Percentiles rank a stretch among this genome's conserved stretches.
Conservation (phyloP, 1,139 yeast species). For the Suhomyces bribrorum region DNA sequence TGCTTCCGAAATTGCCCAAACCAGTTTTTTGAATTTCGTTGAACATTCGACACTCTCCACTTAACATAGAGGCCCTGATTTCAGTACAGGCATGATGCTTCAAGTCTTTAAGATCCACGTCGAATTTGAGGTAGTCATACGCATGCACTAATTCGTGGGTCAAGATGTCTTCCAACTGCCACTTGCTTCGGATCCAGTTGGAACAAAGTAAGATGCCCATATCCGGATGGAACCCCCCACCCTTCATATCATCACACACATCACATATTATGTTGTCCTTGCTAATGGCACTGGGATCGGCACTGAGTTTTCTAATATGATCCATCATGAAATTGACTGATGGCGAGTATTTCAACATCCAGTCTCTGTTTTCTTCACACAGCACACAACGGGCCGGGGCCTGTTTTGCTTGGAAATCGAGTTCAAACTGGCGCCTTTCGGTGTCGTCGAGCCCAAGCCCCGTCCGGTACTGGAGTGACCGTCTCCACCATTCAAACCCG, state of each 20-base stretch:
- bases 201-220: constrained; percentile 85
- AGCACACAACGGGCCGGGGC: constrained; percentile 54
- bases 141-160: constrained; percentile 94
- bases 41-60: constrained; percentile 94
- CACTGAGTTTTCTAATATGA: constrained; percentile 62
- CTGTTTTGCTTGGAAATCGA: constrained; percentile 51
- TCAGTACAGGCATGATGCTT: constrained; percentile 97
- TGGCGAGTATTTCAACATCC: constrained; percentile 82
- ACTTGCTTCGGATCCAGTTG: constrained; percentile 72
- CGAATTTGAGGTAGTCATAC: constrained; percentile 85
- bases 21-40: constrained; percentile 77
- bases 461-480: constrained; percentile 69
- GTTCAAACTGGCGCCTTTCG: constrained; percentile 60
- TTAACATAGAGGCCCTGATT: constrained; percentile 85
- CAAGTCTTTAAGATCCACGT: constrained; percentile 79
- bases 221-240: constrained; percentile 94
- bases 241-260: constrained; percentile 80
- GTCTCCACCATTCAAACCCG: constrained; percentile 83
- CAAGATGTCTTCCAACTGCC: constrained; percentile 87
- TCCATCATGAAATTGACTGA: constrained; percentile 86
- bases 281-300: constrained; percentile 16
- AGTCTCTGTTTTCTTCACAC: constrained; percentile 74
- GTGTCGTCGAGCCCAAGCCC: constrained; percentile 63
- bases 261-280: constrained; percentile 68
- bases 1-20: constrained; percentile 63